Base-by-base conservation (phyloP, 1,139 yeast genomes). In the Geotrichum klebahnii region DNA sequence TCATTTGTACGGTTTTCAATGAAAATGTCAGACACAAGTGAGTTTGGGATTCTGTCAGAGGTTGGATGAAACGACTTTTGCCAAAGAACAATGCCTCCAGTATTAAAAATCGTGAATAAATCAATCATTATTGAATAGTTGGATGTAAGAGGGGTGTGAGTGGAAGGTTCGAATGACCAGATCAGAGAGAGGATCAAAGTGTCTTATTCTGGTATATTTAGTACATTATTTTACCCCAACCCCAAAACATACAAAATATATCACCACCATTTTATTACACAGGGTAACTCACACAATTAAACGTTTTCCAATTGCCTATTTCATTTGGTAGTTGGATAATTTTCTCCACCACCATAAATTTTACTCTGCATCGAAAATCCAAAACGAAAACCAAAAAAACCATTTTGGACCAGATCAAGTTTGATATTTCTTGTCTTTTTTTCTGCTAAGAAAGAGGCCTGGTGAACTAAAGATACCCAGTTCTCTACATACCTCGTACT, bases 1-100 rank as follows among this genome's bases (percentile, higher is more conserved):
- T 40, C 46, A 38, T 46, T 48, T 39, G 50, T 48, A 22, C 53
- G 53, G 46, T 63, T 65, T 34, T 68, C 70, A 26, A 81, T 72
- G 58, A 81, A 72, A 26, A 75, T 72, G 44, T 76, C 73, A 20
- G 74, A 71, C 48, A 82, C 72, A 49, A 81, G 73, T 4, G 74
- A 60, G 57, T 80, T 81, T 43, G 79, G 65, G 16, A 79, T 66
- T 2, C 67, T 49, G 19, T 65, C 67, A 1, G 79, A 70, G 33
- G 76, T 70, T 50, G 52, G 24, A 16, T 41, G 29, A 8, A 70
- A 66, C 34, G 76, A 70, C 52, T 72, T 70, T 55, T 74, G 73
- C 74, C 78, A 81, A 17, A 78, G 67, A 12, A 82, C 83, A 20
- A 76, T 67, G 0, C 88, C 88, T 8, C 80, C 75, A 0, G 77